Conservation (phyloP, 2,329 filamentous ascomycete genomes). For the Aspergillus tanneri region DNA sequence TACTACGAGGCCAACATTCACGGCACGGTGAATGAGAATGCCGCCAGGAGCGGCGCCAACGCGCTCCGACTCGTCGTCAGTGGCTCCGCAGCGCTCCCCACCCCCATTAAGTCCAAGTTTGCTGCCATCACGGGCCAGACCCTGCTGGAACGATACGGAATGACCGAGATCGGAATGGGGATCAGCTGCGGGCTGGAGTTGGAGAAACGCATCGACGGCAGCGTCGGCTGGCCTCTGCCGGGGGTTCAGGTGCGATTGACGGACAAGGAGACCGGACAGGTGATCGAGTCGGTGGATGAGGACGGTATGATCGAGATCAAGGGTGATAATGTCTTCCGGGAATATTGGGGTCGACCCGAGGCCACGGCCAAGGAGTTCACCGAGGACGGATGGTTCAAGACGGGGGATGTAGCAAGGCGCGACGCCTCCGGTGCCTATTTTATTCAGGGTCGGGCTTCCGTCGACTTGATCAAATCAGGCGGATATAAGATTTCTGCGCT, state of each 20-base stretch:
- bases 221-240: slow-evolving; percentile 50
- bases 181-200: slow-evolving; percentile 47
- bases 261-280: slow-evolving; percentile 38
- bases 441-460: slow-evolving; percentile 53
- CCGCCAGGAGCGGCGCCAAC: slow-evolving; percentile 34
- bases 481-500: slow-evolving; percentile 58
- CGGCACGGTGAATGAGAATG: slow-evolving; percentile 34
- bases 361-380: slow-evolving; percentile 49
- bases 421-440: slow-evolving; percentile 47
- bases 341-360: slow-evolving; percentile 47
- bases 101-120: slow-evolving; percentile 43
- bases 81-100: slow-evolving; percentile 45
- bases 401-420: slow-evolving; percentile 46
- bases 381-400: slow-evolving; percentile 51
- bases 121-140: slow-evolving; percentile 43
- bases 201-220: slow-evolving; percentile 46
- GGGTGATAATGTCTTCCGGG: slow-evolving; percentile 43
- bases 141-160: slow-evolving; percentile 51
- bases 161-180: slow-evolving; percentile 53
- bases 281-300: slow-evolving; percentile 34
- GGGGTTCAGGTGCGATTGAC: slow-evolving; percentile 50
- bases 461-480: slow-evolving; percentile 57
- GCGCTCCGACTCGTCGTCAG: slow-evolving; percentile 42
- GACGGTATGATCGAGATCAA: slow-evolving; percentile 47
- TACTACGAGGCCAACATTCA: slow-evolving; percentile 44